Evolutionary conservation across 2,329 filamentous ascomycete species (phyloP), one percentile per base, ranked within the genome.

Genomic region (Chaetomium strumarium): DNA sequence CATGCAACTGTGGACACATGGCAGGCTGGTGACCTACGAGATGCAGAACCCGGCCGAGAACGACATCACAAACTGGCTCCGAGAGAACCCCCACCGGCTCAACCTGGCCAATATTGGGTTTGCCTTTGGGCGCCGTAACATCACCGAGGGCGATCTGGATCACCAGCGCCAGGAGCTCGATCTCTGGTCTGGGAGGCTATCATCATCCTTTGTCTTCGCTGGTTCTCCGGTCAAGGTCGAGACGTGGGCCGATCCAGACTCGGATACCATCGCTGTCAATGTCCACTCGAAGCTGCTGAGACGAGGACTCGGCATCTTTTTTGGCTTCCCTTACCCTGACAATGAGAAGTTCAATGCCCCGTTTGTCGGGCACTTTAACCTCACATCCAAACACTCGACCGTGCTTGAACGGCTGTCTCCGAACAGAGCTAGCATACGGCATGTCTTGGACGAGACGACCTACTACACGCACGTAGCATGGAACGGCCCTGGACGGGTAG

Each of bases 341-440:
- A 62, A 63, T 24, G 74, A 76, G 57, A 79, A 79, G 57, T 80
- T 79, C 51, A 75, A 79, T 36, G 75, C 75, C 2, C 76, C 77
- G 1, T 80, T 75, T 55, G 76, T 80, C 1, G 77, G 77, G 1
- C 62, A 76, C 5, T 78, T 73, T 64, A 75, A 78, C 59, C 71
- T 70, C 5, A 73, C 75, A 0, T 63, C 63, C 6, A 70, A 70
- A 13, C 75, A 79, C 56, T 68, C 61, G 2, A 78, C 75, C 0
- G 62, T 52, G 0, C 57, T 77, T 1, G 55, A 56, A 12, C 46
- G 59, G 11, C 55, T 51, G 3, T 63, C 60, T 12, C 49, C 58
- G 0, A 60, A 60, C 19, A 62, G 62, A 14, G 73, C 72, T 17
- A 66, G 55, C 2, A 74, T 78, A 45, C 65, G 62, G 34, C 75